Base-by-base conservation (phyloP, 129 eudicot species). In the Logfia minima region DNA sequence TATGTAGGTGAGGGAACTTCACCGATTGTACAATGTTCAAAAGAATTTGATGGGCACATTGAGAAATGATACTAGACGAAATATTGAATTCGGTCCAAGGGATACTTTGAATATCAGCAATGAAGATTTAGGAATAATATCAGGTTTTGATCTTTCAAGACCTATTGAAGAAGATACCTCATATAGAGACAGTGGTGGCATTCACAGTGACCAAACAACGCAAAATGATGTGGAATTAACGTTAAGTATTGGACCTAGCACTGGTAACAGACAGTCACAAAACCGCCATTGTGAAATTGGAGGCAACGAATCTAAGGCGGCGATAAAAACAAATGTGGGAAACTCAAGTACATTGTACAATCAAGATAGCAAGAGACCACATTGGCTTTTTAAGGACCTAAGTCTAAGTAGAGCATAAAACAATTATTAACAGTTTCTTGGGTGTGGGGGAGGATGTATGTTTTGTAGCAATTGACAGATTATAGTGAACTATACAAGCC, bases 1-100 rank as follows among this genome's bases (percentile, higher is more conserved):
- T 18, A 70, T 80, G 67, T 75, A 91, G 94, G 95, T 91, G 26
- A 81, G 76, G 74, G 96, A 91, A 72, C 97, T 91, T 62, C 97
- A 91, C 67, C 71, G 90, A 41, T 72, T 91, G 64, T 87, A 91
- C 71, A 78, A 76, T 31, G 84, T 82, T 55, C 94, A 91, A 70
- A 86, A 56, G 84, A 80, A 69, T 70, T 73, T 91, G 77, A 87
- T 88, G 87, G 80, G 60, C n/a, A 81, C 78, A 19, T 73, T 83
- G 16, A 66, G 82, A 73, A 81, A 81, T 19, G 85, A 78, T 51
- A 23, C 53, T n/a, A 62, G 45, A 59, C 79, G 24, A 48, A 31
- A 53, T 10, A 4, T 56, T 6, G 70, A 22, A 21, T 71, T 34
- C 22, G n/a, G 56, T 10, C 32, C 67, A 53, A 51, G 2, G 41